Evolutionary conservation across 352 stramenopile genomes (phyloP), one percentile per base, ranked within the genome.

Genomic region (Aphanomyces euteiches): DNA sequence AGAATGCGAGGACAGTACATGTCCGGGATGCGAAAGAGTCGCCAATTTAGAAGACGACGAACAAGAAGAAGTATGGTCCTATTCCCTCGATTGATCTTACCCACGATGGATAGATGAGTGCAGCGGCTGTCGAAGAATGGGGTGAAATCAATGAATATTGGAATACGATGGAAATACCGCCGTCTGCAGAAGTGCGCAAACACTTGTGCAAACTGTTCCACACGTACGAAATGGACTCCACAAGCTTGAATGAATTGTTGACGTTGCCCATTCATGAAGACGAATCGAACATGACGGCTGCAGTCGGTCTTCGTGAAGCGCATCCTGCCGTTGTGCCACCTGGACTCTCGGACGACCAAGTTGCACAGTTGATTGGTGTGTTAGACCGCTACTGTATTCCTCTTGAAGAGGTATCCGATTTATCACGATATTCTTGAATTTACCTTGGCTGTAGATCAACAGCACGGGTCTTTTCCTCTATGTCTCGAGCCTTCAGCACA

Each of bases 301-400:
- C 83, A 1, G 70, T 76, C 40, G 63, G 82, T 56, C 48, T 90
- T 38, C 80, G 83, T 45, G 73, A 68, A 17, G 76, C 80, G 34
- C 56, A 82, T 28, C 77, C 83, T 5, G 82, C 85, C 50, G 81
- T 89, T 48, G 80, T 90, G 64, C 85, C 85, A 0, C 17, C 63
- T 8, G 82, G 75, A 28, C 85, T 91, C 67, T 78, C 78, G 13
- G 74, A 87, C 67, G 58, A 83, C 19, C 78, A 90, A 45, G 77
- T 92, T 68, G 83, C 83, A 36, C 85, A 72, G 45, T 73, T 90
- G 41, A 88, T 92, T 41, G 81, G 82, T 45, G 83, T 88, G 47
- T 72, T 92, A 50, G 89, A 90, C 75, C 89, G 80, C 21, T 90
- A 90, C 78, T 78, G 81, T 54, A 83, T 90, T 61, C 83, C 89